These are phyloP conservation scores for Arctium lappa DNA, from an alignment of 129 eudicot genomes.

Conservation along the genomic window DNA sequence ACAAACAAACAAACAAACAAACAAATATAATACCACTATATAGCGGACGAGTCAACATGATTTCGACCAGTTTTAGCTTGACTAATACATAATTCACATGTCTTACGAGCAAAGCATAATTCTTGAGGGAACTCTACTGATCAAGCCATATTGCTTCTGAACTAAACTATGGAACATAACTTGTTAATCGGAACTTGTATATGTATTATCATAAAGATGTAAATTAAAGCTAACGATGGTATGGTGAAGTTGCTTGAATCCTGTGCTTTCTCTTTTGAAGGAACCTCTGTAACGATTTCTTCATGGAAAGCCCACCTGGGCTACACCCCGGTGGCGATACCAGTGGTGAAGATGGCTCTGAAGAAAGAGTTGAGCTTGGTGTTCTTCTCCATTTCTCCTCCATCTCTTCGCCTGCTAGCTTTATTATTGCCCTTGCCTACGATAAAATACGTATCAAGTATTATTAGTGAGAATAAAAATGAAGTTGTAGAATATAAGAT, in stretches of 20 bases:
- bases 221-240: conserved; percentile 9
- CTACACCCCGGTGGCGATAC: conserved; percentile 2
- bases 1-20: conserved; percentile 1
- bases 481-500: background rate
- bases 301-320: conserved; percentile 52
- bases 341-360: conserved; percentile 19
- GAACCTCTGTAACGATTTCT: conserved; percentile 58
- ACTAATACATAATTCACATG: conserved; percentile 5
- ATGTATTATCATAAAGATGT: background rate
- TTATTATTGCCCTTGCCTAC: conserved; percentile 63
- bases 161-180: background rate
- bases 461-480: background rate
- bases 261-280: conserved; percentile 63
- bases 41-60: background rate
- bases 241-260: conserved; percentile 59
- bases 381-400: conserved; percentile 32
- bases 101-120: background rate
- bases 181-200: background rate
- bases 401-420: conserved; percentile 41
- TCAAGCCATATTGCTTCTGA: background rate
- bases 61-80: background rate
- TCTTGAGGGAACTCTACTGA: background rate
- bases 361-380: background rate
- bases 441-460: background rate
- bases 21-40: conserved; percentile 1